Base-by-base conservation (phyloP, 768 basidiomycete species). In the Boletus rufocinnamomeus region DNA sequence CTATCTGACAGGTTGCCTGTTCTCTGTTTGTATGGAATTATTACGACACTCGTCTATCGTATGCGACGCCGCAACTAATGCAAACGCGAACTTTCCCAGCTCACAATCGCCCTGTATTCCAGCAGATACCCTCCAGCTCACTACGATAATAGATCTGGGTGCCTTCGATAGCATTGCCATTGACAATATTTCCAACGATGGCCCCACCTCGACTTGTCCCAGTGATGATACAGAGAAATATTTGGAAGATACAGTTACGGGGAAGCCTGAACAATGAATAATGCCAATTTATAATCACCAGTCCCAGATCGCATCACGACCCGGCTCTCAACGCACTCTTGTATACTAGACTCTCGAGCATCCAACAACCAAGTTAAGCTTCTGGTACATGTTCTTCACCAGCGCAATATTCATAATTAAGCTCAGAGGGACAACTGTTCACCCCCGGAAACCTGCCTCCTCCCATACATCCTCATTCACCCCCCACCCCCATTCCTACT, bases 1-100 rank as follows among this genome's bases (percentile, higher is more conserved):
- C 28, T 51, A 40, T 50, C 50, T n/a, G 27, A 52, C 50, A 66
- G 40, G n/a, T 41, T 5, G 60, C 57, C 19, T 63, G 44, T 27
- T 64, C 58, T 30, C 35, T 64, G 16, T 56, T 62, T 14, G 57
- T 60, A 32, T 64, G 62, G 28, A 64, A 61, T 54, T 17, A 34
- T 57, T 37, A 50, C 54, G 25, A 50, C 25, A 41, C 50, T 59
- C 35, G 13, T 55, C 28, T 64, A 60, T 53, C 62, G 59, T 7
- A 21, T 50, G 38, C 27, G 50, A 23, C 25, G n/a, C 23, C 16
- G 9, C 25, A 25, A 32, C n/a, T n/a, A n/a, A n/a, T n/a, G n/a
- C n/a, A n/a, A 16, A 50, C n/a, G 16, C 19, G 2, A 48, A 32
- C 38, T n/a, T 44, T 52, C 27, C 50, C 21, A 27, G 14, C 37